Evolutionary conservation across 177 flowering plant species (phyloP).

Genomic region (Telopea speciosissima): DNA sequence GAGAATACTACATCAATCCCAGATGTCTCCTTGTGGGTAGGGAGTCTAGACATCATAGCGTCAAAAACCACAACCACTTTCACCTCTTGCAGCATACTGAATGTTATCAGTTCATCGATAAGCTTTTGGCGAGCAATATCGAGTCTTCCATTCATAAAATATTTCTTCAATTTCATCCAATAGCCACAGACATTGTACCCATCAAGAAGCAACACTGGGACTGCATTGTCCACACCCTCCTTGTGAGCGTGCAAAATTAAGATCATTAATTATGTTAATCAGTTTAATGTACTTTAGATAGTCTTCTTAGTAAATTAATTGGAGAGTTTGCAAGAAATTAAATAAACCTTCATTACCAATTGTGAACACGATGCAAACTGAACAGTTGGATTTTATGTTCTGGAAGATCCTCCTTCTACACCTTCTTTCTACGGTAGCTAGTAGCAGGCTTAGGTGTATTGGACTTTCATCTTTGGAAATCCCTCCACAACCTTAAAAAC

Average conservation of each 20-base stretch:
- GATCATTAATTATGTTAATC: too few relatives aligned
- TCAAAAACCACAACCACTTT: too few relatives aligned
- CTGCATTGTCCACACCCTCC: constrained; percentile 59
- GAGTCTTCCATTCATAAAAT: constrained; percentile 79
- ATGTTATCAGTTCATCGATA: constrained; percentile 72
- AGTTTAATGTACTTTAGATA: too few relatives aligned
- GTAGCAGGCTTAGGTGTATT: constrained; percentile 70
- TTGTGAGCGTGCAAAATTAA: too few relatives aligned
- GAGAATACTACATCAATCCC: too few relatives aligned
- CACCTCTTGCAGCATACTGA: constrained; percentile 74
- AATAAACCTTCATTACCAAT: too few relatives aligned
- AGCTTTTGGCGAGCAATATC: constrained; percentile 89
- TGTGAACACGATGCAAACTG: too few relatives aligned
- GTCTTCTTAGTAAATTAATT: too few relatives aligned
- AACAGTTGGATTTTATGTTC: too few relatives aligned
- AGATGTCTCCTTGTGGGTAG: too few relatives aligned
- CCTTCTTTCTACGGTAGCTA: constrained; percentile 80
- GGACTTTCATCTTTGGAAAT: constrained; percentile 57
- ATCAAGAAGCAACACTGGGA: constrained; percentile 95
- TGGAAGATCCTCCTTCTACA: constrained; percentile 65
- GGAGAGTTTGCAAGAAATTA: too few relatives aligned
- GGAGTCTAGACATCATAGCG: too few relatives aligned
- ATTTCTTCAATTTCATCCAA: constrained; percentile 91
- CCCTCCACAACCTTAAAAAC: constrained; percentile 78
- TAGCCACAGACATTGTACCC: constrained; percentile 97